Conservation (phyloP, 768 basidiomycete genomes). For the Tylopilus plumbeoviolaceoides region DNA sequence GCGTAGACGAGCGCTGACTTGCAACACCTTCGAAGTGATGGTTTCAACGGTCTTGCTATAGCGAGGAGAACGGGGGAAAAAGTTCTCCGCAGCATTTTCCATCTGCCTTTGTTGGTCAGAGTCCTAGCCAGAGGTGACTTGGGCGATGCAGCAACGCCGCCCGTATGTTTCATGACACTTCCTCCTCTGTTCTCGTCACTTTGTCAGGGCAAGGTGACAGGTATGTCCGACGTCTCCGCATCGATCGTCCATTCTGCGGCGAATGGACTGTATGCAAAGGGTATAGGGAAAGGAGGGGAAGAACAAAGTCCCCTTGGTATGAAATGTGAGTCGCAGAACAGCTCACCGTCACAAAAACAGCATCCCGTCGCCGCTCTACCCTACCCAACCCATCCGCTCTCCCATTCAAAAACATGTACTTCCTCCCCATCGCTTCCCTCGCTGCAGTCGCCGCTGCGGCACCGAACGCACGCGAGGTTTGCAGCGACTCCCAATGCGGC, state of each 20-base stretch:
- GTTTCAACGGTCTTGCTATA: no score
- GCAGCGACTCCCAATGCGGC: constrained; percentile 6
- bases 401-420: constrained; percentile 4
- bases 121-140: no score
- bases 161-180: neutral
- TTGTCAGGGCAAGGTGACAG: neutral
- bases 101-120: neutral
- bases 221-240: no score
- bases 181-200: no score
- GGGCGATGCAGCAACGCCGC: neutral
- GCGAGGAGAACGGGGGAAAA: neutral
- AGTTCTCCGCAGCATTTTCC: neutral
- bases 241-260: no score
- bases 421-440: constrained; percentile 9
- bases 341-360: neutral
- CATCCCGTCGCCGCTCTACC: neutral
- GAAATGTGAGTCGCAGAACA: neutral
- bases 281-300: neutral
- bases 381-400: neutral
- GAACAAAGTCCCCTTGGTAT: neutral
- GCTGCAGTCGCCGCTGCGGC: constrained; percentile 1
- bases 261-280: neutral
- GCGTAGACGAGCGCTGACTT: no score
- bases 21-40: no score
- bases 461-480: constrained; percentile 4